Conservation (phyloP, 2,329 filamentous ascomycete genomes). For the Talaromyces pinophilus region DNA sequence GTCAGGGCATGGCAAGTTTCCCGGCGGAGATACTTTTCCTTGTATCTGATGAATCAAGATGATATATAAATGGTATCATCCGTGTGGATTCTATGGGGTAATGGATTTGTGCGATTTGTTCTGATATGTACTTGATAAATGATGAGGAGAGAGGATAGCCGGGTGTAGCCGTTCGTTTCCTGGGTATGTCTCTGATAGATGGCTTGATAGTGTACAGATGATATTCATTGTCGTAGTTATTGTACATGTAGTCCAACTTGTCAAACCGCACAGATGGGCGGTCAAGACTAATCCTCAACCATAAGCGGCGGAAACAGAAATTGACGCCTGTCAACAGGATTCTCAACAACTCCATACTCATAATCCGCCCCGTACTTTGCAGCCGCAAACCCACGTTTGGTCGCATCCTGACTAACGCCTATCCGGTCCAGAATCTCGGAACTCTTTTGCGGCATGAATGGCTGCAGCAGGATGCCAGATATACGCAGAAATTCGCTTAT, state of each 20-base stretch:
- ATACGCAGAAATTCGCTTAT: constrained; percentile 76
- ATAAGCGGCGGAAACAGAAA: constrained; percentile 56
- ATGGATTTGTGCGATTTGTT: constrained; percentile 16
- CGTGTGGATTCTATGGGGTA: constrained; percentile 23
- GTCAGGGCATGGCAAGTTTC: neutral
- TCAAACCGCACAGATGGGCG: neutral
- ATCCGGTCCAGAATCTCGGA: constrained; percentile 72
- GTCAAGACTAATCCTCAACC: constrained; percentile 37
- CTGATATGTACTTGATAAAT: neutral
- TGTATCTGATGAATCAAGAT: neutral
- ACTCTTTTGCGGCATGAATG: constrained; percentile 83
- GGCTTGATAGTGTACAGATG: neutral
- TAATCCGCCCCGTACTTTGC: constrained; percentile 65
- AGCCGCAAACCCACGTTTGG: constrained; percentile 63
- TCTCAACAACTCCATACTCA: constrained; percentile 55
- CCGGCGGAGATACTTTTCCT: neutral
- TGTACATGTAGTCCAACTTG: neutral
- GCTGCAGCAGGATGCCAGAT: constrained; percentile 79
- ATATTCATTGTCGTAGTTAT: neutral
- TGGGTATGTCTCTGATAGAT: neutral
- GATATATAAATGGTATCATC: constrained; percentile 10
- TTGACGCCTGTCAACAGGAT: constrained; percentile 37
- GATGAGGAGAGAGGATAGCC: neutral
- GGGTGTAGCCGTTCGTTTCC: constrained; percentile 19
- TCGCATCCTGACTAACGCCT: constrained; percentile 60